Base-by-base conservation (phyloP, 1,139 yeast genomes). In the Geotrichum restrictum region DNA sequence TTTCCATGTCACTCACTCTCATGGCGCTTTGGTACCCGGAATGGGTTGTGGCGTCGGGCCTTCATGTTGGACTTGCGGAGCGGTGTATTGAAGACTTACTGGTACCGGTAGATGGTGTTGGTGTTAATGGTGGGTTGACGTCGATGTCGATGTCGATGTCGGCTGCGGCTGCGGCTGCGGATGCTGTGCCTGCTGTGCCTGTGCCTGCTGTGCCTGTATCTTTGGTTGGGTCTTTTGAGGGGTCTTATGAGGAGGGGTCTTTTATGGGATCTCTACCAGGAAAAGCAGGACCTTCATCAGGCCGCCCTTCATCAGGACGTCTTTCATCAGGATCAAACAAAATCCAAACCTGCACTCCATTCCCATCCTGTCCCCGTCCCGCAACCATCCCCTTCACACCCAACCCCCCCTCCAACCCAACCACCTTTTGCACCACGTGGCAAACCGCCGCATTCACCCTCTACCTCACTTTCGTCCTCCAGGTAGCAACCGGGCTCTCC, bases 391-490 rank as follows among this genome's bases (percentile, higher is more conserved):
- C 52, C 52, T 2, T 19, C n/a, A 6, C 22, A 22, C 37, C 37
- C 34, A 18, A 27, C 6, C n/a, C n/a, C n/a, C n/a, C n/a, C n/a
- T n/a, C n/a, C n/a, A n/a, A n/a, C n/a, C n/a, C n/a, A n/a, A n/a
- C n/a, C n/a, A n/a, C 47, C 2, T 59, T 59, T 47, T 60, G 63
- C 46, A 58, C 56, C 1, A 51, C 55, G 4, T 60, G 65, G 65
- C 54, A 58, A 38, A 58, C 60, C 3, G 54, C 60, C 14, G 57
- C 59, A 24, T 62, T 62, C 48, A 52, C 59, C 33, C 57, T 62
- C 60, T 59, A 60, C 61, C 44, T 57, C 21, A 48, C 61, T 13
- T 33, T 59, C n/a, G 62, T 60, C 5, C 53, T 62, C 43, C 62
- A 62, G 44, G 52, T 58, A 8, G 60, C 58, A 4, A 49, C 56